phyloP scores from a whole-genome alignment of 371 early-diverging fungal genomes.

The Amoeboaphelidium protococcarum region DNA sequence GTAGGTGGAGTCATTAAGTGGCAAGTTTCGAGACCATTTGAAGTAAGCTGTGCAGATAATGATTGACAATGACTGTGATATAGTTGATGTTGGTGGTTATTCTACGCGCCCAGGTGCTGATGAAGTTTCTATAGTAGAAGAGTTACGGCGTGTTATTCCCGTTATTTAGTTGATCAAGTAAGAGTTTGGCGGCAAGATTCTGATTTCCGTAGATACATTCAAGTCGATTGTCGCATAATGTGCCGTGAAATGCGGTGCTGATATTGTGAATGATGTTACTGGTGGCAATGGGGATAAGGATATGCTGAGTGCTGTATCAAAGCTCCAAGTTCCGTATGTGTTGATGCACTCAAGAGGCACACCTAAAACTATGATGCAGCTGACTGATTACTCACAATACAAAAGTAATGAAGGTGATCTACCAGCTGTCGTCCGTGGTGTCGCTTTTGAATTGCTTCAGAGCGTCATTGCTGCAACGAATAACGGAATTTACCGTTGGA shows the following conservation, averaged over 20 bases:
- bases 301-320: slow-evolving; percentile 52
- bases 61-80: slow-evolving; percentile 54
- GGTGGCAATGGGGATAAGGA: slow-evolving; percentile 56
- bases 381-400: slow-evolving; percentile 55
- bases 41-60: too few relatives aligned
- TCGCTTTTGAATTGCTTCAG: slow-evolving; percentile 33
- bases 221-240: slow-evolving; percentile 49
- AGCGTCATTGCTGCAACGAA: slow-evolving; percentile 34
- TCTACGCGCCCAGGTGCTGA: slow-evolving; percentile 71
- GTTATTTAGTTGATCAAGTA: slow-evolving; percentile 24
- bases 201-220: slow-evolving; percentile 85
- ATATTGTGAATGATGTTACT: slow-evolving; percentile 77
- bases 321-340: slow-evolving; percentile 52
- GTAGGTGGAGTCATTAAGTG: too few relatives aligned
- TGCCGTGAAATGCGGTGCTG: slow-evolving; percentile 59
- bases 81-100: slow-evolving; percentile 87
- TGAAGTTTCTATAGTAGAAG: slow-evolving; percentile 42
- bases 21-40: too few relatives aligned
- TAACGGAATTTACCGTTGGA: slow-evolving; percentile 73
- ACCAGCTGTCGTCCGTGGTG: slow-evolving; percentile 36
- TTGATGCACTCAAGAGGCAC: slow-evolving; percentile 92
- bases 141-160: slow-evolving; percentile 55
- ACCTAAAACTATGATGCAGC: slow-evolving; percentile 56
- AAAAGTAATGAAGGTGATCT: too few relatives aligned
- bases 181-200: slow-evolving; percentile 22